phyloP scores from a whole-genome alignment of 1,284 basidiomycete species.

The Fistulinella cinereoalba region DNA sequence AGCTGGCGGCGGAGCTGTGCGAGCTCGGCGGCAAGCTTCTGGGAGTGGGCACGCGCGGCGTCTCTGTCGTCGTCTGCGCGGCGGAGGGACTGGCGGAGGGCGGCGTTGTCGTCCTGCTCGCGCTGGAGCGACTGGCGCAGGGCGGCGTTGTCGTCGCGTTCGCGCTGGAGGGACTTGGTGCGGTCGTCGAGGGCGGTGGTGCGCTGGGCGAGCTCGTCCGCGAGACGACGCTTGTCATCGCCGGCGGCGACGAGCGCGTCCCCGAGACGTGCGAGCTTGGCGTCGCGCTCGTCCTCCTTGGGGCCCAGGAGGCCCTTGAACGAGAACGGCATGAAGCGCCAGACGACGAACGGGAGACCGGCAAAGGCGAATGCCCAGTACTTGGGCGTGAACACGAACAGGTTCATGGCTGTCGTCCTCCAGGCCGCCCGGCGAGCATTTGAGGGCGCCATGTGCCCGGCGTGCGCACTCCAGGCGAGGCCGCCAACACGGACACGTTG shows the following conservation, averaged over 20 bases:
- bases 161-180: conserved; percentile 1
- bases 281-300: conserved; percentile 10
- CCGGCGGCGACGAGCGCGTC: too few relatives aligned
- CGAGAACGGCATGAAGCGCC: conserved; percentile 14
- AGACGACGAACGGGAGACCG: conserved; percentile 25
- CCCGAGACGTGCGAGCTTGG: conserved; percentile 14
- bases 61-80: conserved; percentile 24
- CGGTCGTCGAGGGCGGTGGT: conserved; percentile 20
- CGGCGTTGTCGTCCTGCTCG: conserved; percentile 12
- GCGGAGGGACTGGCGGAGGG: conserved; percentile 16
- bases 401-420: conserved; percentile 24
- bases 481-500: conserved; percentile 14
- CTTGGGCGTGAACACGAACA: conserved; percentile 29
- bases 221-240: conserved; percentile 12
- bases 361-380: conserved; percentile 29
- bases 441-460: conserved; percentile 27
- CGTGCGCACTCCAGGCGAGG: conserved; percentile 11
- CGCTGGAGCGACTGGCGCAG: conserved; percentile 17
- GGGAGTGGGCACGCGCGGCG: too few relatives aligned
- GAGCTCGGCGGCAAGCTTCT: too few relatives aligned
- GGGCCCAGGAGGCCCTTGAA: neutral
- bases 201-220: conserved; percentile 5
- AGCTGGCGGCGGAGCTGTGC: too few relatives aligned
- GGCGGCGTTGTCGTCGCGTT: conserved; percentile 8
- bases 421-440: conserved; percentile 20